Evolutionary conservation across 2,329 filamentous ascomycete species (phyloP).

Genomic region (Lecanoromycetidae sp.): DNA sequence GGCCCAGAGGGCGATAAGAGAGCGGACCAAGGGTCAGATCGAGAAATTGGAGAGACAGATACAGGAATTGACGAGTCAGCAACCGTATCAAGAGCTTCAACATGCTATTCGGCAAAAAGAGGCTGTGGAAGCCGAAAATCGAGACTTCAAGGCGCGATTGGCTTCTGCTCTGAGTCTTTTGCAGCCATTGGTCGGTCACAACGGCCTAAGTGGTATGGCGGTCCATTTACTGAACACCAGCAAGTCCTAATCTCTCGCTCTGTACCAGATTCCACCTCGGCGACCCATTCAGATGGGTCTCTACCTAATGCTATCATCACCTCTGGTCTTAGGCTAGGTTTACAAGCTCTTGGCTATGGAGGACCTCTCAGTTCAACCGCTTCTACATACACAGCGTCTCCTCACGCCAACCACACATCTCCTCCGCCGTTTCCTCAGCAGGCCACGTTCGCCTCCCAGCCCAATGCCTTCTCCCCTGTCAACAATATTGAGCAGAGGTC

Average conservation of each 20-base stretch:
- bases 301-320: constrained; percentile 20
- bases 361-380: constrained; percentile 6
- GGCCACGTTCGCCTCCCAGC: constrained; percentile 3
- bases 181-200: constrained; percentile 31
- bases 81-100: constrained; percentile 76
- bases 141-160: constrained; percentile 38
- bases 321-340: neutral
- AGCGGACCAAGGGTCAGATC: constrained; percentile 70
- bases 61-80: constrained; percentile 61
- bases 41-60: constrained; percentile 62
- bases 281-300: constrained; percentile 15
- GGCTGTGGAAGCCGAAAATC: constrained; percentile 64
- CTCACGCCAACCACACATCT: constrained; percentile 5
- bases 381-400: constrained; percentile 11
- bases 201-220: constrained; percentile 5
- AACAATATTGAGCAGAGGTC: constrained; percentile 19
- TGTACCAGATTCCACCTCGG: constrained; percentile 5
- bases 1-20: constrained; percentile 71
- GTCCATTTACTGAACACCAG: no score
- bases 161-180: constrained; percentile 23
- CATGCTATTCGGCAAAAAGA: constrained; percentile 64
- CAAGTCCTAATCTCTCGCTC: constrained; percentile 12
- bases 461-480: constrained; percentile 8
- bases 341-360: neutral
- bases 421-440: constrained; percentile 2